phyloP scores from a whole-genome alignment of 345 rosid genomes.

The Lumnitzera racemosa region DNA sequence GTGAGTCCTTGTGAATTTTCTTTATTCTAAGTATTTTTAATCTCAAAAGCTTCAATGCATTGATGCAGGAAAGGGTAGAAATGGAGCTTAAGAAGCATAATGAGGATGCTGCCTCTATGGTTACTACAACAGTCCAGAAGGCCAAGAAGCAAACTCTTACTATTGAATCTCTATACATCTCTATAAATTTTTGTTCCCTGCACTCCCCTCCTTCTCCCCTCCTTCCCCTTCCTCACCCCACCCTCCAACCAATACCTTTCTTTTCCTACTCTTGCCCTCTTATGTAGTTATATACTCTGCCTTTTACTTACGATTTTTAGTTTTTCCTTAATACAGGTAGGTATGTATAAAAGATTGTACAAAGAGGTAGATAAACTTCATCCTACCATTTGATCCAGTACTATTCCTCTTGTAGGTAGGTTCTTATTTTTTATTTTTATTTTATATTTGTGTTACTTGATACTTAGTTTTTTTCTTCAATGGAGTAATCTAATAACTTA shows the following conservation, averaged over 20 bases:
- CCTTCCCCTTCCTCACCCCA: no score
- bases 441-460: not conserved
- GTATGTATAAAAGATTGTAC: slow-evolving; percentile 83
- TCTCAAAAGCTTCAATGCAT: not conserved
- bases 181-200: slow-evolving; percentile 42
- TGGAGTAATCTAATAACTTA: no score
- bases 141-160: slow-evolving; percentile 87
- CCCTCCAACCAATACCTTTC: not conserved
- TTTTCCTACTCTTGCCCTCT: slow-evolving; percentile 1
- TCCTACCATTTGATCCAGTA: slow-evolving; percentile 33
- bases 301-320: not conserved
- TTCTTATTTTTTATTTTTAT: slow-evolving; percentile 1
- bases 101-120: slow-evolving; percentile 81
- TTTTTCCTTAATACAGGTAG: slow-evolving; percentile 42
- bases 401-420: slow-evolving; percentile 46
- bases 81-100: slow-evolving; percentile 57
- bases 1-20: slow-evolving; percentile 30
- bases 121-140: slow-evolving; percentile 64
- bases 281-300: not conserved
- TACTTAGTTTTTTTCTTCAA: not conserved
- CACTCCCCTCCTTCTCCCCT: no score
- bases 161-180: slow-evolving; percentile 86
- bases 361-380: slow-evolving; percentile 80
- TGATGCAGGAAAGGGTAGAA: slow-evolving; percentile 55
- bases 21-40: not conserved